Evolutionary conservation across 495 filamentous ascomycete genomes (phyloP), one percentile per base, ranked within the genome.

Genomic region (Neurospora sublineolata): DNA sequence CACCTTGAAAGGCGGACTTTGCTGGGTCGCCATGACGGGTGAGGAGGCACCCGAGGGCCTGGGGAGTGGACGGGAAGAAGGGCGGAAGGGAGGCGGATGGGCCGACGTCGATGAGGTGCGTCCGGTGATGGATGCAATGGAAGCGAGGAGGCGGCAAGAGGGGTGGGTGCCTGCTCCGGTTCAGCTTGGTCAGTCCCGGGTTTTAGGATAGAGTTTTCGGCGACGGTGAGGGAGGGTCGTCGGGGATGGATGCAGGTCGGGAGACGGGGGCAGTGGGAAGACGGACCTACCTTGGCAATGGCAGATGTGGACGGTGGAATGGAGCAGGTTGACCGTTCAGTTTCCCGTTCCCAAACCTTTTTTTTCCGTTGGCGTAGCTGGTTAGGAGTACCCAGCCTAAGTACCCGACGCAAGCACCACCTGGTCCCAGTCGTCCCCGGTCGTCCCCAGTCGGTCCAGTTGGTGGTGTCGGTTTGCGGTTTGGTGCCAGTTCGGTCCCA

Each of bases 1-100:
- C 83, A 94, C 89, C 84, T 91, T 93, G 72, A 82, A 75, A 39
- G 80, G 79, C 37, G 82, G 78, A 72, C 75, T 80, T 73, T 84
- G 82, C 74, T 84, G 84, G 39, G 76, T 81, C 69, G 84, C 79
- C 84, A 86, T 86, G 69, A 69, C 73, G 30, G 73, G 69, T 69
- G 64, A 71, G 68, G 68, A 11, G 68, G 52, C 52, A 64, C 52
- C 52, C 52, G 52, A 64, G 27, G 52, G 52, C 52, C 52, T 33
- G 52, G 23, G 2, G 12, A 33, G 27, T 9, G 27, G 14, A 10
- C 52, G 27, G 52, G 52, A 64, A 64, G 52, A 64, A 64, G 52
- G 52, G 52, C 52, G 52, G 7, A 64, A 64, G 18, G 52, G 52
- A 64, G 52, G 52, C 52, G 52, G 52, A 64, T 64, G 14, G 52